Base-by-base conservation (phyloP, 2,329 filamentous ascomycete genomes). In the Aspergillus eucalypticola region DNA sequence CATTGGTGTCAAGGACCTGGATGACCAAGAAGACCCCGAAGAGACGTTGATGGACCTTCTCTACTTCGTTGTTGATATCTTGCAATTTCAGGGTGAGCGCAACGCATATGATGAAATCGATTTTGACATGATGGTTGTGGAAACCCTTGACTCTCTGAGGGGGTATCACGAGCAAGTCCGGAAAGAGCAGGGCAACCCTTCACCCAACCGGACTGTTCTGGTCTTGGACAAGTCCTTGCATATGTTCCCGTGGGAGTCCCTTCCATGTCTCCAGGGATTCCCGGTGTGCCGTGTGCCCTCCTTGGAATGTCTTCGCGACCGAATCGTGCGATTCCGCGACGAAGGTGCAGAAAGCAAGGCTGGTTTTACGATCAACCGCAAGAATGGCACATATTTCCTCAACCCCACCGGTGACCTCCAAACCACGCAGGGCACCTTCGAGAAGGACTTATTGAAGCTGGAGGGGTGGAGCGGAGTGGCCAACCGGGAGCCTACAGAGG, bases 61-160 rank as follows among this genome's bases (percentile, higher is more conserved):
- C 3, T 98, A 97, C 77, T 98, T 98, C 72, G 90, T 98, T 1
- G 89, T 99, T 5, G 95, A 99, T 69, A 93, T 98, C 54, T 82
- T 99, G 2, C 95, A 98, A 73, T 98, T 99, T 75, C 91, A 96
- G 67, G 95, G 95, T 15, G 96, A 99, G 77, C 86, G 88, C 51
- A 99, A 98, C 72, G 95, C 96, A 0, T 97, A 97, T 76, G 95
- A 99, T 68, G 95, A 99, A 78, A 91, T 99, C 64, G 94, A 98
- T 75, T 96, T 98, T 71, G 95, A 99, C 67, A 80, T 83, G 66
- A 96, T 99, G 86, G 87, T 93, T 5, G 84, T 98, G 41, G 92
- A 96, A 68, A 91, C 91, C 0, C 84, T 92, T 41, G 94, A 97
- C 76, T 91, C 92, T 2, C 79, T 99, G 25, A 86, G 88, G 53